These are phyloP conservation scores for Trypanosoma boissoni DNA, from an alignment of 208 protist species.

Conservation along the genomic window DNA sequence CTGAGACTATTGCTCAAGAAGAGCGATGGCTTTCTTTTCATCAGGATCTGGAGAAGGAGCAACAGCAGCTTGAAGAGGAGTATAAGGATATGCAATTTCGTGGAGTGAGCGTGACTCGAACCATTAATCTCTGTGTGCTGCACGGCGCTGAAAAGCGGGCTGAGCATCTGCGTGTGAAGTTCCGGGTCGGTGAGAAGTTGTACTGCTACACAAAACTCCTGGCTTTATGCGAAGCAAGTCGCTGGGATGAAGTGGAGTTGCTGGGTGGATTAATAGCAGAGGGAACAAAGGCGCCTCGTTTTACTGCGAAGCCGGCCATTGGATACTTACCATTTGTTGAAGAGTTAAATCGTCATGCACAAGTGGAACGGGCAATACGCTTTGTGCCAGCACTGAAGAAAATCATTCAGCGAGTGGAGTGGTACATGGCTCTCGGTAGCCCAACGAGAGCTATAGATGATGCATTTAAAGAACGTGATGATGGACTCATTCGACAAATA, in stretches of 20 bases:
- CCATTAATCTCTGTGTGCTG: conserved; percentile 14
- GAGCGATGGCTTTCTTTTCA: conserved; percentile 16
- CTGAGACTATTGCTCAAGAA: conserved; percentile 3
- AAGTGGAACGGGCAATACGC: conserved; percentile 31
- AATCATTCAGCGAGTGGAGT: conserved; percentile 32
- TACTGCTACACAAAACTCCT: conserved; percentile 34
- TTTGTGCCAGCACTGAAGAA: conserved; percentile 41
- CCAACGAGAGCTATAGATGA: conserved; percentile 48
- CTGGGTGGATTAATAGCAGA: conserved; percentile 26
- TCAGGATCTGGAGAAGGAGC: conserved; percentile 15
- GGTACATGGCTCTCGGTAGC: conserved; percentile 40
- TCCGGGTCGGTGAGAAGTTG: conserved; percentile 25
- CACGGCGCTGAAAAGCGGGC: conserved; percentile 25
- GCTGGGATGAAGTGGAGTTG: conserved; percentile 27
- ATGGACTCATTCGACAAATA: conserved; percentile 39
- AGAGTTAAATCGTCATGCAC: conserved; percentile 21
- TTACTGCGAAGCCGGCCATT: conserved; percentile 10
- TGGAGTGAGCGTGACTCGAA: conserved; percentile 10
- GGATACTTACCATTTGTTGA: conserved; percentile 40
- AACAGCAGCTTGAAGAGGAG: conserved; percentile 24
- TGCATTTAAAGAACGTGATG: conserved; percentile 31
- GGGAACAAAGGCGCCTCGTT: no score
- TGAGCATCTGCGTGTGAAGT: conserved; percentile 17
- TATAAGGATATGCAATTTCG: conserved; percentile 29
- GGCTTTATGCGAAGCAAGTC: conserved; percentile 30